phyloP scores from a whole-genome alignment of 2,329 filamentous ascomycete genomes.

The Arthrobotrys conoides region DNA sequence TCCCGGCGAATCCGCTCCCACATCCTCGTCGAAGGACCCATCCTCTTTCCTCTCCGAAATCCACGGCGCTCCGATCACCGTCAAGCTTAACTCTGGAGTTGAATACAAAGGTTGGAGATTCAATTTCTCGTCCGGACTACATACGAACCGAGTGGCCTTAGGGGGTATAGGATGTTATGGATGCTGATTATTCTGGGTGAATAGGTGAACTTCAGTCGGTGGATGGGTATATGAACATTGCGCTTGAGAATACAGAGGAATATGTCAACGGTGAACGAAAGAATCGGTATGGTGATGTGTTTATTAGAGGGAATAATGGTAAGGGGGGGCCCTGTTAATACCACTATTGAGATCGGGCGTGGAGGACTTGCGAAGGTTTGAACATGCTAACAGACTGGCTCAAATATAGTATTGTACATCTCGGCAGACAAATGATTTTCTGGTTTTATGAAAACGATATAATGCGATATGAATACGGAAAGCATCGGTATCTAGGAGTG shows the following conservation, averaged over 20 bases:
- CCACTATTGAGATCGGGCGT: not conserved
- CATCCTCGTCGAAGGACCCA: conserved; percentile 77
- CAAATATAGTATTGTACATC: conserved; percentile 52
- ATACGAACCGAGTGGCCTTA: too few species aligned
- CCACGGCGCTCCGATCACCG: conserved; percentile 91
- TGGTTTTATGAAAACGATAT: not conserved
- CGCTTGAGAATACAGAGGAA: conserved; percentile 94
- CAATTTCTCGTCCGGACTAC: too few species aligned
- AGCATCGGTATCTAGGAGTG: not conserved
- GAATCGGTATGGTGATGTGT: conserved; percentile 77
- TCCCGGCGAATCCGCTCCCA: conserved; percentile 19
- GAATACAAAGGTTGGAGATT: conserved; percentile 85
- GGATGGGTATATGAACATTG: conserved; percentile 99
- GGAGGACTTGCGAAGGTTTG: not conserved
- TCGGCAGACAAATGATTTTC: conserved; percentile 53
- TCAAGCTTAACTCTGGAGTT: conserved; percentile 98
- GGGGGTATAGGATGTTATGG: not conserved
- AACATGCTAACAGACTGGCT: not conserved
- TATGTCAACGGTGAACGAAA: conserved; percentile 78
- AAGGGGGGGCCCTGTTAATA: too few species aligned
- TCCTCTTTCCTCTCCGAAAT: conserved; percentile 94
- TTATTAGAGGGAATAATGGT: conserved; percentile 80
- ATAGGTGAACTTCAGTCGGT: conserved; percentile 94
- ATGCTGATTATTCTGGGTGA: not conserved
- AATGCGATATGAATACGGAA: not conserved